These are phyloP conservation scores for Purpureocillium lavendulum DNA, from an alignment of 2,329 filamentous ascomycete species.

Conservation along the genomic window DNA sequence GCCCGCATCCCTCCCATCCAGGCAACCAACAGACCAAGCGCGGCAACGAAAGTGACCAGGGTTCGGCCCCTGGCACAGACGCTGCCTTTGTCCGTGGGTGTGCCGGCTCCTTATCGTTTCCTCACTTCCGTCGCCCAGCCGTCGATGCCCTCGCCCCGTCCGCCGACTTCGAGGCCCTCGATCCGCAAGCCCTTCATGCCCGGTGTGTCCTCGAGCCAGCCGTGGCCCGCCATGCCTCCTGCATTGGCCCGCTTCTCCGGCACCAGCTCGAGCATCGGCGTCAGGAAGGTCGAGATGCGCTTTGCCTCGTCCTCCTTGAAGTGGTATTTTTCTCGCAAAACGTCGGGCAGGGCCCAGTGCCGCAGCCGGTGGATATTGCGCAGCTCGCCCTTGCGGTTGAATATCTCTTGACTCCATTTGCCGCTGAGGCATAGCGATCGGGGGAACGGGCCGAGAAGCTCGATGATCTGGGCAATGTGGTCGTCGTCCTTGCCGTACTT, in stretches of 20 bases:
- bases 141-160: constrained; percentile 83
- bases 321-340: constrained; percentile 93
- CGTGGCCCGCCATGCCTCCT: constrained; percentile 84
- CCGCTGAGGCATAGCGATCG: constrained; percentile 86
- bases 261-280: constrained; percentile 83
- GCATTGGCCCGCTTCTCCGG: constrained; percentile 90
- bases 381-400: constrained; percentile 94
- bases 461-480: constrained; percentile 98
- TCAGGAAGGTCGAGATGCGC: constrained; percentile 71
- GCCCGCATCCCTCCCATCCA: neutral
- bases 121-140: constrained; percentile 89
- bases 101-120: constrained; percentile 49
- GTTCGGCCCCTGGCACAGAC: neutral
- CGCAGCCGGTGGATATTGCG: constrained; percentile 94
- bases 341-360: constrained; percentile 91
- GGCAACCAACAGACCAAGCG: neutral
- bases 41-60: neutral
- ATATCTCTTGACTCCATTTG: constrained; percentile 98
- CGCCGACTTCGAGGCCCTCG: constrained; percentile 66
- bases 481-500: constrained; percentile 99
- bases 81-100: constrained; percentile 4
- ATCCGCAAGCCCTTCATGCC: constrained; percentile 80
- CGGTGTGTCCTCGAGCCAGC: constrained; percentile 74
- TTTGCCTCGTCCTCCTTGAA: constrained; percentile 76
- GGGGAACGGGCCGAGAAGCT: constrained; percentile 87